phyloP scores from a whole-genome alignment of 129 eudicot species.

The Solidago caesia region DNA sequence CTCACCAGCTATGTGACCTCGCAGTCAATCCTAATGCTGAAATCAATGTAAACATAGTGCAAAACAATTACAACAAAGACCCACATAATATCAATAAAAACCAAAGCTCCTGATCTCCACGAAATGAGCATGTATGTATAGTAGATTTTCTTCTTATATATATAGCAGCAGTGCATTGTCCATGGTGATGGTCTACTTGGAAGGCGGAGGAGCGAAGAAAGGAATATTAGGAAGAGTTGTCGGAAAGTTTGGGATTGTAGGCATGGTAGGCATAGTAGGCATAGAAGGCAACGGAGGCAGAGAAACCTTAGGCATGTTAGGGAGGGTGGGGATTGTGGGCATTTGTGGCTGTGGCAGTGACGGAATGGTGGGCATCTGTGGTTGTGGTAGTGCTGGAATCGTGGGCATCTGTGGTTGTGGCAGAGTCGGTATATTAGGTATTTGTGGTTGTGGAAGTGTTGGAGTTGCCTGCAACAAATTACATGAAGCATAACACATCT shows the following conservation, averaged over 20 bases:
- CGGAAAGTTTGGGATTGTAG: conserved; percentile 28
- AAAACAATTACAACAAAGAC: neutral
- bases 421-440: neutral
- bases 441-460: conserved; percentile 21
- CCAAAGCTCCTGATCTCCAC: neutral
- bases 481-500: conserved; percentile 21
- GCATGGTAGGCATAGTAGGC: conserved; percentile 16
- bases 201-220: conserved; percentile 31
- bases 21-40: neutral
- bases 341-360: conserved; percentile 18
- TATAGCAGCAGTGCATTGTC: neutral
- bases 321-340: conserved; percentile 17
- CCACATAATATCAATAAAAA: neutral
- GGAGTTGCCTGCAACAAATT: conserved; percentile 21
- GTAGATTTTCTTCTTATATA: neutral
- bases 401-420: conserved; percentile 19
- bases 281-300: conserved; percentile 29
- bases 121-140: neutral
- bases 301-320: conserved; percentile 26
- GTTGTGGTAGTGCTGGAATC: neutral
- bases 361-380: conserved; percentile 13
- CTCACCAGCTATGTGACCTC: neutral
- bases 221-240: conserved; percentile 27
- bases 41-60: neutral
- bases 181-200: neutral